phyloP scores from a whole-genome alignment of 768 basidiomycete species.

The Lenzites betulinus region DNA sequence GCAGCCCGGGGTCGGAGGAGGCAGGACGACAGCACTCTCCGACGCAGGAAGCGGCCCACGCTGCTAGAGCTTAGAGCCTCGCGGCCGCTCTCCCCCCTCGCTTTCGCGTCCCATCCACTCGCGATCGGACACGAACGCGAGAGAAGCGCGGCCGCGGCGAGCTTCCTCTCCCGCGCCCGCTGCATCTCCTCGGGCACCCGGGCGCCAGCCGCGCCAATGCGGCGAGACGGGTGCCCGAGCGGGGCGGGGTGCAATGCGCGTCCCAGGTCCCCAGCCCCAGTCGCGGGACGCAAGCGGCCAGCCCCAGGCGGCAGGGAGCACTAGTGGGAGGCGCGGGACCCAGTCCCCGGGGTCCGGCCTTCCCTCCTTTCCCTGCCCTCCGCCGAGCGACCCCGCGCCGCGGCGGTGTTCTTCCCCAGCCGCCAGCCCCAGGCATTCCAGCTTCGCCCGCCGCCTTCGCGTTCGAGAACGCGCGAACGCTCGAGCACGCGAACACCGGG shows the following conservation, averaged over 20 bases:
- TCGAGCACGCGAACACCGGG: background rate
- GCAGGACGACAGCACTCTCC: background rate
- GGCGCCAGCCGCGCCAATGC: background rate
- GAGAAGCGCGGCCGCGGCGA: background rate
- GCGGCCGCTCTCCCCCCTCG: background rate
- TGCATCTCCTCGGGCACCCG: background rate
- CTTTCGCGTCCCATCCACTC: background rate
- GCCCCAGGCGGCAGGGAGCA: background rate
- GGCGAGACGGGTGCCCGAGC: constrained; percentile 12
- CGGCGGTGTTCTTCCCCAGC: background rate
- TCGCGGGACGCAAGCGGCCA: background rate
- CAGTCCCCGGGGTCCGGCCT: constrained; percentile 14
- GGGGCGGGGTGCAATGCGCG: background rate
- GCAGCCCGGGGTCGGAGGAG: too few species aligned
- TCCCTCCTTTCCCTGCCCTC: constrained; percentile 4
- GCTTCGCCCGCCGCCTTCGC: constrained; percentile 1
- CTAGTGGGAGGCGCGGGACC: background rate
- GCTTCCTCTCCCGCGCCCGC: background rate
- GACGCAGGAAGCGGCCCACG: background rate
- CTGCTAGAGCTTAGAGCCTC: background rate
- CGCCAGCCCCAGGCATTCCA: background rate
- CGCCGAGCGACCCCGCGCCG: background rate
- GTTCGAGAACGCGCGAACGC: background rate
- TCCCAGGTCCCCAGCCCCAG: background rate
- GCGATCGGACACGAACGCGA: background rate